A percentile compares a stretch with the other conserved stretches of the same genome.
phyloP scores from a whole-genome alignment of 1,284 basidiomycete species.

The Moesziomyces antarcticus region DNA sequence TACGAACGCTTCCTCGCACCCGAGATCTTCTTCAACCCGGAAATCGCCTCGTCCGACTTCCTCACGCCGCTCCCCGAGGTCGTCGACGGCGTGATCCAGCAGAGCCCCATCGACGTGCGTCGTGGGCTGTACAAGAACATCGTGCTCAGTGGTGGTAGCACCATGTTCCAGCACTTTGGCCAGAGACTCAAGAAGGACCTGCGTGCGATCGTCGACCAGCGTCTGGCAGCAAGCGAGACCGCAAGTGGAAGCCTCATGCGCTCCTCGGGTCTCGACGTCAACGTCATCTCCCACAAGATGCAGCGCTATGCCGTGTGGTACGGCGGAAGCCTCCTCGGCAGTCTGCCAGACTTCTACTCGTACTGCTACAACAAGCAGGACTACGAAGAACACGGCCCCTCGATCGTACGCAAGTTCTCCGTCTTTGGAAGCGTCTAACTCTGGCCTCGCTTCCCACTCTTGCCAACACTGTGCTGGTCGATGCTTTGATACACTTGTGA shows the following conservation, averaged over 20 bases:
- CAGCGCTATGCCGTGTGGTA: conserved; percentile 99
- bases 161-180: conserved; percentile 98
- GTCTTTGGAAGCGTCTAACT: conserved; percentile 59
- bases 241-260: conserved; percentile 81
- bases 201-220: conserved; percentile 90
- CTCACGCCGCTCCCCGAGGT: conserved; percentile 95
- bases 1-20: conserved; percentile 99
- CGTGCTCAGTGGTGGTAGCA: conserved; percentile 91
- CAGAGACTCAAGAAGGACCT: conserved; percentile 94
- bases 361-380: conserved; percentile 97
- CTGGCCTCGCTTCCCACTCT: not conserved
- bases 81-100: conserved; percentile 94
- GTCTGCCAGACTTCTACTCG: conserved; percentile 93
- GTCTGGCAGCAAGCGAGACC: conserved; percentile 81
- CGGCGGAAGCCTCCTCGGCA: conserved; percentile 80
- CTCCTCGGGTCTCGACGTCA: conserved; percentile 63
- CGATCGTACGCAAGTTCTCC: conserved; percentile 72
- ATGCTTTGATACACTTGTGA: not conserved
- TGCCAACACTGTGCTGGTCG: not conserved
- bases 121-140: conserved; percentile 97
- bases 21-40: conserved; percentile 99
- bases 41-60: conserved; percentile 98
- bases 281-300: conserved; percentile 97
- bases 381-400: conserved; percentile 96
- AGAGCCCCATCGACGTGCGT: conserved; percentile 93